Evolutionary conservation across 768 basidiomycete species (phyloP).

Genomic region (Pleurotus sapidus): DNA sequence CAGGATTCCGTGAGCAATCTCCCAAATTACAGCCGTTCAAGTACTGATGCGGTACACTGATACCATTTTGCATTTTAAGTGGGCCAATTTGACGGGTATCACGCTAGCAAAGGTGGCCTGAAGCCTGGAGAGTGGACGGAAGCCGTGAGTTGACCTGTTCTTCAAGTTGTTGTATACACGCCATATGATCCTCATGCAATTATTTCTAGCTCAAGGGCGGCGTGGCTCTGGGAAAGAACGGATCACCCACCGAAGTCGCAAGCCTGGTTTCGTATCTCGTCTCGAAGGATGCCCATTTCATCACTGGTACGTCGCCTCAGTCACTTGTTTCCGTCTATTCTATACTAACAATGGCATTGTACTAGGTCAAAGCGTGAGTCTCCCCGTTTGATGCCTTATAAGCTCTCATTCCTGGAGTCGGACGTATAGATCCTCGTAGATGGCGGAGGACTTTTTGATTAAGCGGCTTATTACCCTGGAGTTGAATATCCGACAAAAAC

Average conservation of each 20-base stretch:
- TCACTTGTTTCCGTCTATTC: no score
- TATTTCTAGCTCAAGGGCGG: neutral
- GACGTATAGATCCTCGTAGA: neutral
- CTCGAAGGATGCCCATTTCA: constrained; percentile 24
- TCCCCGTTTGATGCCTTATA: neutral
- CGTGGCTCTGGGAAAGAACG: constrained; percentile 7
- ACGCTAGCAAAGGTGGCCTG: constrained; percentile 1
- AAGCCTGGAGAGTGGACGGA: neutral
- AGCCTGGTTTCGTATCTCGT: constrained; percentile 29
- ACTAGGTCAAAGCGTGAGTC: constrained; percentile 2
- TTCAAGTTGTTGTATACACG: no score
- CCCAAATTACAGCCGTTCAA: no score
- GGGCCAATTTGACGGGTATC: constrained; percentile 5
- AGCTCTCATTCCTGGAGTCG: no score
- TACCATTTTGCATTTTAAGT: neutral
- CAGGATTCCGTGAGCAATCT: constrained; percentile 21
- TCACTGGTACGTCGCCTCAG: neutral
- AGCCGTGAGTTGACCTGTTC: neutral
- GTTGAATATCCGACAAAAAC: neutral
- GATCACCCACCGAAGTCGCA: constrained; percentile 24
- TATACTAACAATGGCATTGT: neutral
- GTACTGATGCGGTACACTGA: no score
- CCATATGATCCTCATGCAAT: neutral
- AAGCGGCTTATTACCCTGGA: neutral
- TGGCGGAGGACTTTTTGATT: constrained; percentile 1